These are phyloP conservation scores for Hypsizygus ulmarius DNA, from an alignment of 1,284 basidiomycete genomes.

Conservation along the genomic window DNA sequence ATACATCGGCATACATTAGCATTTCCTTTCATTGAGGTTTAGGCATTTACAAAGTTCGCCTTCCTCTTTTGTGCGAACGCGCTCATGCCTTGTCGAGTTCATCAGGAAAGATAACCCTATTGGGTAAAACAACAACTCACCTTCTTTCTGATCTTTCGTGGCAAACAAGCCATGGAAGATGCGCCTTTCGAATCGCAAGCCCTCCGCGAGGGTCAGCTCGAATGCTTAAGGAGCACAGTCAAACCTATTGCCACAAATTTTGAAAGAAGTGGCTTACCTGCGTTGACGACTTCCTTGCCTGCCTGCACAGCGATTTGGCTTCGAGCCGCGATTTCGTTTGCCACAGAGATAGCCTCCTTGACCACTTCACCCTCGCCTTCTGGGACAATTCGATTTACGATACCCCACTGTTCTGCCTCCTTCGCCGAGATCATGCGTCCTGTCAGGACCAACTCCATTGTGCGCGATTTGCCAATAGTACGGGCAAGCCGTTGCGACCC, in stretches of 20 bases:
- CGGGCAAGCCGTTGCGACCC: slow-evolving; percentile 83
- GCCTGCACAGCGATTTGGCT: slow-evolving; percentile 86
- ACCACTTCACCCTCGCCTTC: slow-evolving; percentile 80
- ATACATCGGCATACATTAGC: not conserved
- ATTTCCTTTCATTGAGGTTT: slow-evolving; percentile 10
- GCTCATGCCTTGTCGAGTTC: slow-evolving; percentile 67
- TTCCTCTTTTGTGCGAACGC: slow-evolving; percentile 99
- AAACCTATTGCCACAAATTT: not conserved
- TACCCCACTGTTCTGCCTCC: slow-evolving; percentile 84
- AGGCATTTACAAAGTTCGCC: slow-evolving; percentile 73
- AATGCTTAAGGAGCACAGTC: slow-evolving; percentile 51
- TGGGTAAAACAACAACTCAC: slow-evolving; percentile 39
- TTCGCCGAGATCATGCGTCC: slow-evolving; percentile 79
- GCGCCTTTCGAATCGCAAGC: slow-evolving; percentile 84
- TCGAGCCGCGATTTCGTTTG: slow-evolving; percentile 80
- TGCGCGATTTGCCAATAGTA: slow-evolving; percentile 88
- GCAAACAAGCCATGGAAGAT: slow-evolving; percentile 94
- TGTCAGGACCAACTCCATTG: slow-evolving; percentile 95
- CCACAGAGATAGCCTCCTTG: slow-evolving; percentile 86
- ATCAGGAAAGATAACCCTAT: not conserved
- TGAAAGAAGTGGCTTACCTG: slow-evolving; percentile 48
- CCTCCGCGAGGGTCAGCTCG: slow-evolving; percentile 82
- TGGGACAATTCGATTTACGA: slow-evolving; percentile 81
- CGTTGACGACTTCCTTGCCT: slow-evolving; percentile 95
- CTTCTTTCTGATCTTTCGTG: slow-evolving; percentile 97